Percentiles rank a stretch among this genome's conserved stretches.
phyloP scores from a whole-genome alignment of 106 monocot species.

The Vanilla planifolia region DNA sequence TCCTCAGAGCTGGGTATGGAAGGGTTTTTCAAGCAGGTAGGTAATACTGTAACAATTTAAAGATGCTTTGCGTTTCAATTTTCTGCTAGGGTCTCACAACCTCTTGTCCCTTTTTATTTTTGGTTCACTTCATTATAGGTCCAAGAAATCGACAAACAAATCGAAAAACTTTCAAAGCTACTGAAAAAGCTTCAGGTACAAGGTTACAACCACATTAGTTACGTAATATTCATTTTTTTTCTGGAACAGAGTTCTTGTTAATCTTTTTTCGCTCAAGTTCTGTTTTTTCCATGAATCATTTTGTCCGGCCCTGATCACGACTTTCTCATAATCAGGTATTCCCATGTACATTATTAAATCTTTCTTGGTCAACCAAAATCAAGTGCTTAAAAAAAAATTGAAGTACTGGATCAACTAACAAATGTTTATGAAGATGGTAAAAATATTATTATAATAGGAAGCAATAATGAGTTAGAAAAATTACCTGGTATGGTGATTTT shows the following conservation, averaged over 20 bases:
- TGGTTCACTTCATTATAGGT: conserved; percentile 24
- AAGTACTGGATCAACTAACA: too few species aligned
- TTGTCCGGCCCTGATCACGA: background rate
- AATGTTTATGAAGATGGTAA: too few species aligned
- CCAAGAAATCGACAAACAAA: conserved; percentile 16
- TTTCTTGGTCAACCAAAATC: too few species aligned
- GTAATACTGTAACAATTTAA: background rate
- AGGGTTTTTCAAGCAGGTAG: conserved; percentile 54
- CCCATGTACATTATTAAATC: too few species aligned
- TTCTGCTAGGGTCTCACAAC: background rate
- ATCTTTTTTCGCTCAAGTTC: background rate
- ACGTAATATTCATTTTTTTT: background rate
- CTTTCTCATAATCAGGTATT: background rate
- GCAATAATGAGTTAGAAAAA: too few species aligned
- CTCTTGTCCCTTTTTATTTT: background rate
- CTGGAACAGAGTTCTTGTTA: too few species aligned
- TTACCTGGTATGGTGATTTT: too few species aligned
- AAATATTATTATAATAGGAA: too few species aligned
- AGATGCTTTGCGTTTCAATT: background rate
- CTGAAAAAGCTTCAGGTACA: conserved; percentile 59
- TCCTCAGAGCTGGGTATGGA: conserved; percentile 40
- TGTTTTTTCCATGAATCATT: background rate
- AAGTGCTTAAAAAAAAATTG: too few species aligned
- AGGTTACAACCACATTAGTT: background rate
- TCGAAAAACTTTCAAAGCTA: conserved; percentile 2